phyloP scores from a whole-genome alignment of 352 stramenopile species.

The Phytophthora multivora region DNA sequence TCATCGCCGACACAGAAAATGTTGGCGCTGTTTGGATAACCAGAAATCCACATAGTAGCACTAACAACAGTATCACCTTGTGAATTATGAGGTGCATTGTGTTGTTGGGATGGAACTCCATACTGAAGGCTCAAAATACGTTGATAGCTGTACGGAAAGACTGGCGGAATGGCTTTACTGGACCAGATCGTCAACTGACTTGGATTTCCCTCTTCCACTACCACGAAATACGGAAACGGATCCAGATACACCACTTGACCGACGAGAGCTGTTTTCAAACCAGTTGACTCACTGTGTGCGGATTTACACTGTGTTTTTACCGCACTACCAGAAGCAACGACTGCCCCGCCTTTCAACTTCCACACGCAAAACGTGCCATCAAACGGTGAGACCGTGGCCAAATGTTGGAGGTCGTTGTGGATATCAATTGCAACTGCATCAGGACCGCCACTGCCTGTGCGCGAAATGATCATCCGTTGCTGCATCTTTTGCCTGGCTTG shows the following conservation, averaged over 20 bases:
- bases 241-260: conserved; percentile 39
- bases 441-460: background rate
- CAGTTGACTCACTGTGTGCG: background rate
- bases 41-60: conserved; percentile 33
- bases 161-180: conserved; percentile 31
- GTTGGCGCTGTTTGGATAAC: conserved; percentile 18
- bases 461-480: background rate
- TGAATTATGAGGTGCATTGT: no score
- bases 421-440: conserved; percentile 40
- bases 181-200: conserved; percentile 47
- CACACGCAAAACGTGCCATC: conserved; percentile 52
- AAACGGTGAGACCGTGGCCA: conserved; percentile 40
- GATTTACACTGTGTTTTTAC: background rate
- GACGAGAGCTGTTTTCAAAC: conserved; percentile 6
- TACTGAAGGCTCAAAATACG: conserved; percentile 18
- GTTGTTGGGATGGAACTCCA: background rate
- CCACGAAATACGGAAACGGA: conserved; percentile 49
- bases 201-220: conserved; percentile 36
- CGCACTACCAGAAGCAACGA: conserved; percentile 23
- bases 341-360: conserved; percentile 45
- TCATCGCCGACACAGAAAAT: conserved; percentile 52
- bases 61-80: conserved; percentile 6
- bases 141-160: conserved; percentile 25
- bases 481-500: conserved; percentile 3
- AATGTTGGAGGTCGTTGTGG: conserved; percentile 22